Conservation (phyloP, 2,329 filamentous ascomycete species). For the Fusarium longipes region DNA sequence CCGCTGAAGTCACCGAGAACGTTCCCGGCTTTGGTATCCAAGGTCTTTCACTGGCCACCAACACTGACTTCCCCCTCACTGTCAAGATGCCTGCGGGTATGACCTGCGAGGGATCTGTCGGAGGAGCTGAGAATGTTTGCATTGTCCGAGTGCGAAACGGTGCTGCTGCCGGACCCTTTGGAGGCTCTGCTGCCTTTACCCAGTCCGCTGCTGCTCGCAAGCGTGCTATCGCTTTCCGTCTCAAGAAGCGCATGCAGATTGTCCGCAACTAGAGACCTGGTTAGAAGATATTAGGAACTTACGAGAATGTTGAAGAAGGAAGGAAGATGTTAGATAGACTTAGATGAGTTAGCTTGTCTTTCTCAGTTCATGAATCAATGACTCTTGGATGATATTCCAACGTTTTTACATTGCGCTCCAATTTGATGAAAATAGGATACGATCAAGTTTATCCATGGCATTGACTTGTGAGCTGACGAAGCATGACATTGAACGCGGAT, state of each 20-base stretch:
- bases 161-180: constrained; percentile 72
- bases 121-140: constrained; percentile 71
- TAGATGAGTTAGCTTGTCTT: not conserved
- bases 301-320: no score
- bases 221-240: constrained; percentile 67
- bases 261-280: constrained; percentile 12
- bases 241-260: constrained; percentile 54
- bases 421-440: no score
- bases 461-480: not conserved
- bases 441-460: not conserved
- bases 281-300: not conserved
- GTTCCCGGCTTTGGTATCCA: constrained; percentile 67
- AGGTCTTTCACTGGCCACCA: constrained; percentile 68
- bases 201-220: constrained; percentile 68
- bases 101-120: constrained; percentile 71
- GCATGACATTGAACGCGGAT: not conserved
- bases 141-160: constrained; percentile 72
- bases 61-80: constrained; percentile 72
- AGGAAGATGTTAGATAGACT: not conserved
- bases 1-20: constrained; percentile 68
- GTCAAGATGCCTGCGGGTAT: constrained; percentile 75
- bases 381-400: not conserved
- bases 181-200: constrained; percentile 74
- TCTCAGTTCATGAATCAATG: not conserved
- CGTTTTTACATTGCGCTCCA: no score